These are phyloP conservation scores for Lactifluus rugatus DNA, from an alignment of 768 basidiomycete genomes.

Conservation along the genomic window DNA sequence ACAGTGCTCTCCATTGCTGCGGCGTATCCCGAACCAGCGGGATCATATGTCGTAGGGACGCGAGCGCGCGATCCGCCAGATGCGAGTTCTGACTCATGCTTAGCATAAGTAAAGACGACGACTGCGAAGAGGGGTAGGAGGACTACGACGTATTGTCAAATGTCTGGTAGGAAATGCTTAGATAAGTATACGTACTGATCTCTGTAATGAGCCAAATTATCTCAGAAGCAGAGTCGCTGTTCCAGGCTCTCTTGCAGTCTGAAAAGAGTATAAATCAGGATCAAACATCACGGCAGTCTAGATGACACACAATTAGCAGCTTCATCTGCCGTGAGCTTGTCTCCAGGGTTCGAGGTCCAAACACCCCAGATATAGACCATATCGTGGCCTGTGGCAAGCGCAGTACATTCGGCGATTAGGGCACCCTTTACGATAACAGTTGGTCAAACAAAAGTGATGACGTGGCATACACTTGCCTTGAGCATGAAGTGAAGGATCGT, in stretches of 20 bases:
- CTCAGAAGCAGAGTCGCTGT: constrained; percentile 55
- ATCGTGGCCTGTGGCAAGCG: constrained; percentile 29
- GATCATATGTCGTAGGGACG: constrained; percentile 28
- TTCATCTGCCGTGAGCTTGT: constrained; percentile 25
- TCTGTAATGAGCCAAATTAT: constrained; percentile 55
- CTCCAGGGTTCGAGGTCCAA: constrained; percentile 23
- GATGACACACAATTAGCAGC: constrained; percentile 39
- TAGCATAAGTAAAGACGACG: constrained; percentile 61
- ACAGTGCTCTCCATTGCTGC: constrained; percentile 6
- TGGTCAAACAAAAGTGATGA: neutral
- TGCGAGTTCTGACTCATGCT: constrained; percentile 55
- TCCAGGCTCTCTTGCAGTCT: constrained; percentile 60
- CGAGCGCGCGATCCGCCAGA: constrained; percentile 35
- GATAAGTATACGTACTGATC: constrained; percentile 35
- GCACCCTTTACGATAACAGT: constrained; percentile 33
- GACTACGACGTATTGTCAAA: constrained; percentile 29
- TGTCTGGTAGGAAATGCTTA: neutral
- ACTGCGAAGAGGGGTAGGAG: constrained; percentile 52
- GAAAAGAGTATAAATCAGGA: constrained; percentile 8
- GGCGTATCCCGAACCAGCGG: constrained; percentile 19
- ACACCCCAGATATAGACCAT: constrained; percentile 25
- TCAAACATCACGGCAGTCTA: neutral
- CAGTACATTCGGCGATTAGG: constrained; percentile 47
- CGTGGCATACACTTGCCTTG: constrained; percentile 38
- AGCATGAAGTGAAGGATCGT: constrained; percentile 55